These are phyloP conservation scores for Mimosa pudica DNA, from an alignment of 306 rosid genomes.

Conservation along the genomic window DNA sequence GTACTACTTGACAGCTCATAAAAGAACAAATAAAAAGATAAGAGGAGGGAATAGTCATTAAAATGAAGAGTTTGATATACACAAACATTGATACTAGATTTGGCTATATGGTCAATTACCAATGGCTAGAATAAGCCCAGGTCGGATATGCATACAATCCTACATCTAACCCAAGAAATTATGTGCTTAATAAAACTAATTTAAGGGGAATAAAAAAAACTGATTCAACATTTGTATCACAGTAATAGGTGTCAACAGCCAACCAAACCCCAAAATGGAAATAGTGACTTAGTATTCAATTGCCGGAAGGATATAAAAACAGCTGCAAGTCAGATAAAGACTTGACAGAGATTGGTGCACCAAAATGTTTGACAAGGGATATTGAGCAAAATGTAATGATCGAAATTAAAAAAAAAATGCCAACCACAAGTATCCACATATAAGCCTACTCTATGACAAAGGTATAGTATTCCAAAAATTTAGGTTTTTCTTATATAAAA, in stretches of 20 bases:
- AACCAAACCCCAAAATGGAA: background rate
- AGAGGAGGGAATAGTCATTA: background rate
- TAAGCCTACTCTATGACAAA: background rate
- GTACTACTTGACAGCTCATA: background rate
- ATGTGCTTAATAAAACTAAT: conserved; percentile 1
- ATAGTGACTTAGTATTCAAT: background rate
- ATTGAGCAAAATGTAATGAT: background rate
- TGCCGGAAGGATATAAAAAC: conserved; percentile 1
- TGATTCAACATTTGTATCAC: background rate
- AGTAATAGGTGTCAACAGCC: background rate
- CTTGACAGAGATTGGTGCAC: background rate
- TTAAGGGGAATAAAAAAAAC: background rate
- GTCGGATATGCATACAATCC: conserved; percentile 19
- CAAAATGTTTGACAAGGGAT: background rate
- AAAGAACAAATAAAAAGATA: background rate
- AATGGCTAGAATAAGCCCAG: conserved; percentile 16
- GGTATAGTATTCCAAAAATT: background rate
- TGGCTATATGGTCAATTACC: background rate
- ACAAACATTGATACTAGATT: conserved; percentile 6
- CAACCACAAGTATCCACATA: background rate
- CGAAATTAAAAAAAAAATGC: background rate
- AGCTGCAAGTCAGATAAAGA: conserved; percentile 15
- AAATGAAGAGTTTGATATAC: conserved; percentile 9
- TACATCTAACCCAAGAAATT: conserved; percentile 18
- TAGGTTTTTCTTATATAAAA: background rate